Percentiles rank a stretch among this genome's conserved stretches.
phyloP scores from a whole-genome alignment of 768 basidiomycete genomes.

The Serendipita indica region DNA sequence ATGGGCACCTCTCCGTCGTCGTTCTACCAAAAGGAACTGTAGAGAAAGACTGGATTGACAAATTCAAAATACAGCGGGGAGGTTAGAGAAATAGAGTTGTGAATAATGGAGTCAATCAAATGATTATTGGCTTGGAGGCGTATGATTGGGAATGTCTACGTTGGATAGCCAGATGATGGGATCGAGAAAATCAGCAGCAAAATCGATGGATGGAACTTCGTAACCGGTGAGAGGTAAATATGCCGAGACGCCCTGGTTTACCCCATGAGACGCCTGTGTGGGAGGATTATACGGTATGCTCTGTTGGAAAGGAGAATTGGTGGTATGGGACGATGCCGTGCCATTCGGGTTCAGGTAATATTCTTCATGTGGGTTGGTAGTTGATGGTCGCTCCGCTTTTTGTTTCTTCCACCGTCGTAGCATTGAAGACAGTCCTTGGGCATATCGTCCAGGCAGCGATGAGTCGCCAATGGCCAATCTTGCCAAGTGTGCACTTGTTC shows the following conservation, averaged over 20 bases:
- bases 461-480: background rate
- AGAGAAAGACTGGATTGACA: slow-evolving; percentile 76
- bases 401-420: slow-evolving; percentile 1
- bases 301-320: too few relatives aligned
- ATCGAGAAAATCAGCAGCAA: background rate
- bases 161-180: slow-evolving; percentile 1
- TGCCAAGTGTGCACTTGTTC: background rate
- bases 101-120: background rate
- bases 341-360: too few relatives aligned
- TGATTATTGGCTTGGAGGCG: too few relatives aligned
- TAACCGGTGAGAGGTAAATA: too few relatives aligned
- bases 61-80: slow-evolving; percentile 44
- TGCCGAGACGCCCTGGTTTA: too few relatives aligned
- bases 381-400: too few relatives aligned
- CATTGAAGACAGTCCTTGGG: background rate
- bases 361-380: too few relatives aligned
- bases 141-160: too few relatives aligned
- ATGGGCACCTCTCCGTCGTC: slow-evolving; percentile 66
- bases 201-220: background rate
- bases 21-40: slow-evolving; percentile 61
- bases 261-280: too few relatives aligned
- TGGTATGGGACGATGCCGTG: too few relatives aligned
- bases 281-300: too few relatives aligned
- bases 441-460: background rate
- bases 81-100: background rate